Evolutionary conservation across 2,329 filamentous ascomycete genomes (phyloP).

Genomic region (Penicillium sp.): DNA sequence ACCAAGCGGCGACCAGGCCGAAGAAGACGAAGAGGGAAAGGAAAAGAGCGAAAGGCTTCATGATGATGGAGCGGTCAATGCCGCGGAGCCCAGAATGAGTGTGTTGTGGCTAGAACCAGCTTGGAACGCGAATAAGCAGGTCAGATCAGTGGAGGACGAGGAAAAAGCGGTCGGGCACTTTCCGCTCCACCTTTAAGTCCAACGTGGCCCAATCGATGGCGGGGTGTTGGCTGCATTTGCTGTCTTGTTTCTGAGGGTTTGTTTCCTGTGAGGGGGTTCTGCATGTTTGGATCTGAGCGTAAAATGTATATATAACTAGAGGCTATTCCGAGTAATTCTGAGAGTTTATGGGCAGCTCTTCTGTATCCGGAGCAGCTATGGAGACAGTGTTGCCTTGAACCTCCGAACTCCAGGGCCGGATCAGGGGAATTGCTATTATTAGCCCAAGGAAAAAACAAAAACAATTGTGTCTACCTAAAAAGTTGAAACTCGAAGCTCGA

Average conservation of each 20-base stretch:
- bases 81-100: slow-evolving; percentile 18
- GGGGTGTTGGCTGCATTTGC: neutral
- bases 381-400: neutral
- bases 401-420: neutral
- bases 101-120: slow-evolving; percentile 1
- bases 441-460: neutral
- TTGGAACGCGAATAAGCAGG: slow-evolving; percentile 10
- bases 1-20: slow-evolving; percentile 73
- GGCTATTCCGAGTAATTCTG: too few species aligned
- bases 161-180: slow-evolving; percentile 17
- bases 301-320: neutral
- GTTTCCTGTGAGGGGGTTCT: neutral
- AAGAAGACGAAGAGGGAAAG: slow-evolving; percentile 70
- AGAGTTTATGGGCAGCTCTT: too few species aligned
- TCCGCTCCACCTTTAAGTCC: slow-evolving; percentile 9
- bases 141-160: slow-evolving; percentile 1
- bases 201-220: slow-evolving; percentile 25
- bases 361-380: neutral
- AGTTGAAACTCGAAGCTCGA: too few species aligned
- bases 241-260: neutral
- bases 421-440: slow-evolving; percentile 5
- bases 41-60: slow-evolving; percentile 68
- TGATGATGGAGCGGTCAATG: slow-evolving; percentile 43
- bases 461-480: neutral
- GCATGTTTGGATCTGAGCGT: neutral